phyloP scores from a whole-genome alignment of 805 yeast genomes.

The Sugiyamaella floridensis region DNA sequence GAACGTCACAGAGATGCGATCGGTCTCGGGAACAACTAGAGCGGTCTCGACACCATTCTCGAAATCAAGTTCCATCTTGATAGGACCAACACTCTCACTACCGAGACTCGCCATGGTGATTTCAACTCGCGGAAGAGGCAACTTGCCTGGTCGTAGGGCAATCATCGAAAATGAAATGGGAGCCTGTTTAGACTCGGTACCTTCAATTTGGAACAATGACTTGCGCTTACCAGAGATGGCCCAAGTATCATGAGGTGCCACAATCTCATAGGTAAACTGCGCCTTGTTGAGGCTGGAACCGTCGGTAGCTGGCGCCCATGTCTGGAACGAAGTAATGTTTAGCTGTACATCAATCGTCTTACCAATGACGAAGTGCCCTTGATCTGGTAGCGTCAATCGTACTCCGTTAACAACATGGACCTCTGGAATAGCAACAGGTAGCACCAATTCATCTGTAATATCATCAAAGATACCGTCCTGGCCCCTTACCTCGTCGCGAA shows the following conservation, averaged over 20 bases:
- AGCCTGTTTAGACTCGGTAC: slow-evolving; percentile 16
- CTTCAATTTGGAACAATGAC: slow-evolving; percentile 39
- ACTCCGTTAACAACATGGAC: slow-evolving; percentile 55
- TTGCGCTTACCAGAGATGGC: slow-evolving; percentile 64
- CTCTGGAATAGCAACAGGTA: slow-evolving; percentile 57
- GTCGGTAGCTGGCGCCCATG: slow-evolving; percentile 35
- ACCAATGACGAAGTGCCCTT: slow-evolving; percentile 51
- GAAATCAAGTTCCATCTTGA: slow-evolving; percentile 52
- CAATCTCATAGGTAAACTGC: slow-evolving; percentile 42
- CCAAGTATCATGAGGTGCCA: slow-evolving; percentile 65
- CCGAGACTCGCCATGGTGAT: slow-evolving; percentile 30
- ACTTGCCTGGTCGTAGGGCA: slow-evolving; percentile 71
- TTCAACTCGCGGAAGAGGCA: slow-evolving; percentile 57
- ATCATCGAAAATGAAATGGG: slow-evolving; percentile 44
- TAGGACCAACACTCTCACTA: slow-evolving; percentile 16
- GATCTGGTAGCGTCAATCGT: slow-evolving; percentile 34
- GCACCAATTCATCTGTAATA: slow-evolving; percentile 30
- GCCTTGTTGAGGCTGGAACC: slow-evolving; percentile 14
- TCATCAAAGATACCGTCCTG: slow-evolving; percentile 11
- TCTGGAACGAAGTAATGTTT: slow-evolving; percentile 37
- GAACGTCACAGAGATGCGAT: slow-evolving; percentile 54
- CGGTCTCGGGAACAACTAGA: slow-evolving; percentile 63
- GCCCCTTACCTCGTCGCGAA: slow-evolving; percentile 7
- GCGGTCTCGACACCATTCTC: slow-evolving; percentile 63
- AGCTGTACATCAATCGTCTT: slow-evolving; percentile 48